A percentile compares a stretch with the other conserved stretches of the same genome.
Evolutionary conservation across 352 stramenopile genomes (phyloP).

Genomic region (Globisporangium nagaii): DNA sequence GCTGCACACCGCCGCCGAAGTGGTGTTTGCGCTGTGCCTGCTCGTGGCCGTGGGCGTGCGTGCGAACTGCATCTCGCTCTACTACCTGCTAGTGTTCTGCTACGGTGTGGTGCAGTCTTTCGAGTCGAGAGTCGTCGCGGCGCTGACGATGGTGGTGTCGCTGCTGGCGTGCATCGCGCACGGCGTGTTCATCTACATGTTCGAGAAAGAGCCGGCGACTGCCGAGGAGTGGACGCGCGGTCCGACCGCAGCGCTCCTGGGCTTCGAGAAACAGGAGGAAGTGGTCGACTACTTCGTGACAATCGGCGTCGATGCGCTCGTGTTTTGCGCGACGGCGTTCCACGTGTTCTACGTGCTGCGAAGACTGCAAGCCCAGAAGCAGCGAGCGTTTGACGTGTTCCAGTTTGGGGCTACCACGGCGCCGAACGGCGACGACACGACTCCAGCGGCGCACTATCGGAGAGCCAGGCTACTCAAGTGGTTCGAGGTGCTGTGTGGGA

Average conservation of each 20-base stretch:
- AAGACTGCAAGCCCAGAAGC: slow-evolving; percentile 17
- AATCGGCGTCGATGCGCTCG: slow-evolving; percentile 56
- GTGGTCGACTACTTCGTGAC: slow-evolving; percentile 32
- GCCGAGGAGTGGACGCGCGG: slow-evolving; percentile 9
- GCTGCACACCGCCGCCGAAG: slow-evolving; percentile 19
- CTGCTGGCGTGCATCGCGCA: slow-evolving; percentile 37
- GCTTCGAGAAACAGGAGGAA: slow-evolving; percentile 33
- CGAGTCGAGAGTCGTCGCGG: slow-evolving; percentile 38
- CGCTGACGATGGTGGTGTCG: slow-evolving; percentile 42
- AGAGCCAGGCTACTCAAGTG: slow-evolving; percentile 21
- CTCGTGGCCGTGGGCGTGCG: slow-evolving; percentile 41
- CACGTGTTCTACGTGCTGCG: slow-evolving; percentile 65
- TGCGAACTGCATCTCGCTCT: slow-evolving; percentile 52
- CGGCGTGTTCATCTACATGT: slow-evolving; percentile 25
- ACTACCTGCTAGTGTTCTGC: slow-evolving; percentile 69
- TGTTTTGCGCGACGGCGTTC: slow-evolving; percentile 43
- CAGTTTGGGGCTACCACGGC: slow-evolving; percentile 36
- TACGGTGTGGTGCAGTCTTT: slow-evolving; percentile 61
- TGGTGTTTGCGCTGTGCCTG: slow-evolving; percentile 48
- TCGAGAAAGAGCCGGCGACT: slow-evolving; percentile 7
- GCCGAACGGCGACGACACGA: slow-evolving; percentile 22
- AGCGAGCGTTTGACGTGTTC: slow-evolving; percentile 45
- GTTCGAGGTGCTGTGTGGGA: slow-evolving; percentile 38
- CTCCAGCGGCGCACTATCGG: slow-evolving; percentile 13
- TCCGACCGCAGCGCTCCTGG: slow-evolving; percentile 30